These are phyloP conservation scores for Bipolaris sorokiniana DNA, from an alignment of 2,329 filamentous ascomycete species.

Conservation along the genomic window DNA sequence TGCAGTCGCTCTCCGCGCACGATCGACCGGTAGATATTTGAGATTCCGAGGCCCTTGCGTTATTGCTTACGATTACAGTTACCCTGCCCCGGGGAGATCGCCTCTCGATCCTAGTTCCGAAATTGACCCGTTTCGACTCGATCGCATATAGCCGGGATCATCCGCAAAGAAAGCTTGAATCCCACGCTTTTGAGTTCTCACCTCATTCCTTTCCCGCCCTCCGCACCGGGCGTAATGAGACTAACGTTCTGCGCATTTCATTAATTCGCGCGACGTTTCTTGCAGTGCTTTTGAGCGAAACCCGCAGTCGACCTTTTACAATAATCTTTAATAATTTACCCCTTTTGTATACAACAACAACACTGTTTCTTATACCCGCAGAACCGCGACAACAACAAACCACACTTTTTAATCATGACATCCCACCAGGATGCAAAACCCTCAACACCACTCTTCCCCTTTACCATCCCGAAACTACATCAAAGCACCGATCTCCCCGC, in stretches of 20 bases:
- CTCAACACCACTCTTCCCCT: background rate
- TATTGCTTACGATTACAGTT: background rate
- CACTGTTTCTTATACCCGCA: background rate
- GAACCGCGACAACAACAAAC: background rate
- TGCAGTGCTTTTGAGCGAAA: too few relatives aligned
- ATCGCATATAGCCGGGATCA: background rate
- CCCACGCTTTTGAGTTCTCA: too few relatives aligned
- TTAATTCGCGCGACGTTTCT: too few relatives aligned
- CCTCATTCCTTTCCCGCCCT: too few relatives aligned
- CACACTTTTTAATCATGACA: background rate
- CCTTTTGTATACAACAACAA: background rate
- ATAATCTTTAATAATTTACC: background rate
- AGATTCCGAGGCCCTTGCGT: background rate
- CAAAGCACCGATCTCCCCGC: slow-evolving; percentile 2
- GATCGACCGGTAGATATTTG: background rate
- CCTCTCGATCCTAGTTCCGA: background rate
- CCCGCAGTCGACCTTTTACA: too few relatives aligned
- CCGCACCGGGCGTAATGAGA: too few relatives aligned
- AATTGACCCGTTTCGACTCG: background rate
- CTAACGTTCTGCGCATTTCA: too few relatives aligned
- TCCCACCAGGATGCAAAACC: background rate
- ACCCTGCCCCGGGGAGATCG: background rate
- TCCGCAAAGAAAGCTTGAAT: background rate
- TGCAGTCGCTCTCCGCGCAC: background rate
- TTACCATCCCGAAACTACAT: background rate